These are phyloP conservation scores for Hevea brasiliensis DNA, from an alignment of 345 rosid genomes.

Conservation along the genomic window DNA sequence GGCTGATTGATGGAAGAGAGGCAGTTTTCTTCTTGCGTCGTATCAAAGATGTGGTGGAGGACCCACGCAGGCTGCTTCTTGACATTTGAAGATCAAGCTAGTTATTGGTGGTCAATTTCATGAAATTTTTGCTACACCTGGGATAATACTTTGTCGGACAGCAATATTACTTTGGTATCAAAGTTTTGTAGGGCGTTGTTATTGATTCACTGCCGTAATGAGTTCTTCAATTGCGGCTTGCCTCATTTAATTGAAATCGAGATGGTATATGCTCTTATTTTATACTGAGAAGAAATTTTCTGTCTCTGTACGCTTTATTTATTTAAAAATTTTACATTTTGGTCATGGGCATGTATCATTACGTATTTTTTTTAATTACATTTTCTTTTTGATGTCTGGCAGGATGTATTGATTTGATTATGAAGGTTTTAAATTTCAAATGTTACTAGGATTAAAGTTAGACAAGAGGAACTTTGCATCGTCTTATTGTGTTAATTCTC, in stretches of 20 bases:
- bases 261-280: slow-evolving; percentile 5
- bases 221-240: slow-evolving; percentile 37
- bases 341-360: background rate
- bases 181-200: slow-evolving; percentile 34
- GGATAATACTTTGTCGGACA: slow-evolving; percentile 12
- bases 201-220: slow-evolving; percentile 14
- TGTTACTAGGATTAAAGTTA: too few species aligned
- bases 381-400: too few species aligned
- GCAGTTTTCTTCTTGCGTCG: slow-evolving; percentile 81
- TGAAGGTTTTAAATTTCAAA: too few species aligned
- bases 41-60: slow-evolving; percentile 82
- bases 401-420: too few species aligned
- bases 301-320: background rate
- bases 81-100: slow-evolving; percentile 40
- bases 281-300: background rate
- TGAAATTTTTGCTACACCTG: too few species aligned
- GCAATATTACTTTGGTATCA: slow-evolving; percentile 28
- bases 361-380: too few species aligned
- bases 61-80: slow-evolving; percentile 72
- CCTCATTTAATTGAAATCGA: slow-evolving; percentile 23
- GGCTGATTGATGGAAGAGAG: slow-evolving; percentile 90
- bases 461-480: too few species aligned
- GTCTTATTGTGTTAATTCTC: too few species aligned
- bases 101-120: background rate
- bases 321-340: background rate